These are phyloP conservation scores for Xanthoconium stramineum DNA, from an alignment of 768 basidiomycete species.

Conservation along the genomic window DNA sequence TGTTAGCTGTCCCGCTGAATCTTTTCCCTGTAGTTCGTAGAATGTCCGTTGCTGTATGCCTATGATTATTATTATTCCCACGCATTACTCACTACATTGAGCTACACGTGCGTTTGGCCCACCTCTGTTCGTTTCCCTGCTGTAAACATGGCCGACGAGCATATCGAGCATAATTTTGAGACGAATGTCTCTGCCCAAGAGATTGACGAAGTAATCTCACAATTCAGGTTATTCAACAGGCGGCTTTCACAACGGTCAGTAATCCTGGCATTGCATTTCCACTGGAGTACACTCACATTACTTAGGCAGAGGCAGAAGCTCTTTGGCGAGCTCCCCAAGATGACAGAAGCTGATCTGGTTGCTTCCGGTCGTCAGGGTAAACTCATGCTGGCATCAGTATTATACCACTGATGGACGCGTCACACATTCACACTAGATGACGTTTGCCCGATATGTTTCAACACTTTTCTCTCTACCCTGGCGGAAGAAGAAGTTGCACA, in stretches of 20 bases:
- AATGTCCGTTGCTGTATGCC: conserved; percentile 20
- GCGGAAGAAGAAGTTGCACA: conserved; percentile 72
- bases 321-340: conserved; percentile 43
- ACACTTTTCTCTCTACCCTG: conserved; percentile 60
- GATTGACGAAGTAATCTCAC: conserved; percentile 30
- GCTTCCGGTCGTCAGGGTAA: conserved; percentile 47
- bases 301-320: conserved; percentile 38
- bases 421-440: conserved; percentile 45
- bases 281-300: conserved; percentile 6
- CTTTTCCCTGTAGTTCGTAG: conserved; percentile 25
- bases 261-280: not conserved
- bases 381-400: not conserved
- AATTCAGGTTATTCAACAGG: conserved; percentile 27
- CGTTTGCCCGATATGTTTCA: conserved; percentile 73
- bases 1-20: conserved; percentile 31
- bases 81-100: conserved; percentile 11
- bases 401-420: not conserved
- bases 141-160: conserved; percentile 23
- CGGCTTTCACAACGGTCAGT: conserved; percentile 29
- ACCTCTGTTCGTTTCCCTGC: not conserved
- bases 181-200: conserved; percentile 23
- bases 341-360: conserved; percentile 49
- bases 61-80: conserved; percentile 27
- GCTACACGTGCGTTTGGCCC: conserved; percentile 8
- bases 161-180: conserved; percentile 5